phyloP scores from a whole-genome alignment of 352 stramenopile genomes.

The Pythium apleroticum region DNA sequence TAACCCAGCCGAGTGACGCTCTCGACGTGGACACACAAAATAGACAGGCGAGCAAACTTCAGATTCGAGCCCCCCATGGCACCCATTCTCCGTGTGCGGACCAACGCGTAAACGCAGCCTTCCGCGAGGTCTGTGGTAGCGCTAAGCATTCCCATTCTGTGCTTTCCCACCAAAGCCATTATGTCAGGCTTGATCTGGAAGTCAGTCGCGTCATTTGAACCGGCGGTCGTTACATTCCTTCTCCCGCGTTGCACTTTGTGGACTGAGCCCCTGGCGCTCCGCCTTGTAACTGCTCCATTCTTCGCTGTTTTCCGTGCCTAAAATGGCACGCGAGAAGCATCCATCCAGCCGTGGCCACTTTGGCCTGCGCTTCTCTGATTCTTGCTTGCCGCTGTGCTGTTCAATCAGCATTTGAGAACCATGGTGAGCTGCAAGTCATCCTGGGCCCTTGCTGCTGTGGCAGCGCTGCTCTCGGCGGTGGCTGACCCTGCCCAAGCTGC shows the following conservation, averaged over 20 bases:
- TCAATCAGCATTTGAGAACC: slow-evolving; percentile 5
- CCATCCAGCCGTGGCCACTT: neutral
- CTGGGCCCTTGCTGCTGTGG: neutral
- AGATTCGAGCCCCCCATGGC: neutral
- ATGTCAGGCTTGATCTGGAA: neutral
- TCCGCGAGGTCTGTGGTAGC: neutral
- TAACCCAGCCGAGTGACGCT: slow-evolving; percentile 17
- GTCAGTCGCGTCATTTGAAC: neutral
- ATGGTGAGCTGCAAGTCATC: slow-evolving; percentile 12
- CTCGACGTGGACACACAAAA: slow-evolving; percentile 17
- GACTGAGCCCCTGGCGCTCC: neutral
- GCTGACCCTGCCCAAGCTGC: slow-evolving; percentile 8
- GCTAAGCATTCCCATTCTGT: neutral
- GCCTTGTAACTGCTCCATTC: neutral
- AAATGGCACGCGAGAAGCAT: slow-evolving; percentile 3
- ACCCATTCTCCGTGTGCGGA: neutral
- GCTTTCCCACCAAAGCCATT: neutral
- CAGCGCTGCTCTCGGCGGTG: slow-evolving; percentile 3
- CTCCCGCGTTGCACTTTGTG: neutral
- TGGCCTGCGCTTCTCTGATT: neutral
- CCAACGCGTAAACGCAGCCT: neutral
- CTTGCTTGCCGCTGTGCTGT: neutral
- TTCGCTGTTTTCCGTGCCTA: neutral
- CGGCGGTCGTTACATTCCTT: slow-evolving; percentile 16
- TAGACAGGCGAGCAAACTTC: slow-evolving; percentile 1